Base-by-base conservation (phyloP, 441 rosid genomes). In the Populus hybrid region DNA sequence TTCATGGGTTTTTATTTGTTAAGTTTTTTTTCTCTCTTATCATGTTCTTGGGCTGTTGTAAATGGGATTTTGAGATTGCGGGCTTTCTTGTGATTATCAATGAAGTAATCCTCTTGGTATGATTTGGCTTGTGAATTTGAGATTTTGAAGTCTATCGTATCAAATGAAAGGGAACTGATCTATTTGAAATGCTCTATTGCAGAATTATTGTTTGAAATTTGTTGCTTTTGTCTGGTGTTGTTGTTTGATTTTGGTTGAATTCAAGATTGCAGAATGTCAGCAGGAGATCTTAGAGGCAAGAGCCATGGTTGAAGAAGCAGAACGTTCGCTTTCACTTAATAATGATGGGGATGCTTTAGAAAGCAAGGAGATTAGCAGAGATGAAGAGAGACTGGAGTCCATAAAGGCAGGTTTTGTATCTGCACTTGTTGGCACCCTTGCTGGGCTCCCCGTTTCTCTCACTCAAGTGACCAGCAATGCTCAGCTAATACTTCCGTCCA, bases 181-280 rank as follows among this genome's bases (percentile, higher is more conserved):
- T 10, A 64, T 64, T 64, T 23, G 30, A 21, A n/a, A 64, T 11
- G 57, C 30, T 21, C 11, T 36, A 38, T 35, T 63, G 20, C n/a
- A 21, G 26, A 32, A 30, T 10, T 54, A 46, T 10, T 28, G 57
- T 46, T 46, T 46, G 57, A 14, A 24, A 70, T 50, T 10, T 24
- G 20, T 0, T 46, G 16, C 16, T 18, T 57, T 8, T 21, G 46
- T 75, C 61, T 65, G 70, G 11, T 12, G 73, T 36, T 57, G 8
- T 67, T 5, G 10, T 42, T 50, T 66, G 23, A 36, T 76, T 35
- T 79, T 63, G 66, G 65, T 2, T 30, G 9, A 63, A 75, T 72
- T 84, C 73, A 86, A 95, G 99, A 89, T 93, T 81, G 97, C 88
- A 84, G 93, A 90, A 83, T 89, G 91, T 79, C 98, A 89, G 86